phyloP scores from a whole-genome alignment of 78 protist genomes.

The Dictyostelium purpureum region DNA sequence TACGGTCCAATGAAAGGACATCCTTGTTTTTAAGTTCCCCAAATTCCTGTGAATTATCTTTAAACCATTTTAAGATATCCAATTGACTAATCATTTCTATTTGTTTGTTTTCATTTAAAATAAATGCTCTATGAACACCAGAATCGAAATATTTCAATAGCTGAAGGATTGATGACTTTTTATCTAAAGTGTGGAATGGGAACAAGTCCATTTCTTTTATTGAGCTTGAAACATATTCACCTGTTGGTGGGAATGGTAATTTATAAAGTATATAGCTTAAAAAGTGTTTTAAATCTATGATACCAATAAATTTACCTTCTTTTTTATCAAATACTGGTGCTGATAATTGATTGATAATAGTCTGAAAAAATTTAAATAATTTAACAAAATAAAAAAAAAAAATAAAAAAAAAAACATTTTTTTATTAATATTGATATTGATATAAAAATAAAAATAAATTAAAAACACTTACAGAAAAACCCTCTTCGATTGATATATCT shows the following conservation, averaged over 20 bases:
- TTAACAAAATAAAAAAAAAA: not conserved
- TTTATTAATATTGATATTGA: not conserved
- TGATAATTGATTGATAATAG: constrained; percentile 17
- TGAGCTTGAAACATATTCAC: not conserved
- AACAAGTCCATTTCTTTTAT: not conserved
- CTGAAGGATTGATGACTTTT: constrained; percentile 15
- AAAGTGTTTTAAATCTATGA: constrained; percentile 51
- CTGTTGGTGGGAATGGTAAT: constrained; percentile 63
- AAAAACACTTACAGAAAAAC: not conserved
- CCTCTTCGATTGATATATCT: constrained; percentile 31
- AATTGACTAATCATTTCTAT: constrained; percentile 59
- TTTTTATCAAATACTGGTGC: constrained; percentile 47
- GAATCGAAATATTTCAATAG: constrained; percentile 58
- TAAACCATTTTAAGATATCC: constrained; percentile 26
- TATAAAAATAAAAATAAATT: not conserved
- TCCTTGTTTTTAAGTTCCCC: constrained; percentile 14
- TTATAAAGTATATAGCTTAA: constrained; percentile 49
- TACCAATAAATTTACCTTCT: constrained; percentile 30
- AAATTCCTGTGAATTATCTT: constrained; percentile 15
- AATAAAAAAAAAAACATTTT: not conserved
- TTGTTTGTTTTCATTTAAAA: constrained; percentile 62
- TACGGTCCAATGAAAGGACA: not conserved
- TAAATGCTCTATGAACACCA: constrained; percentile 71
- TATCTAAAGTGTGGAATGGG: constrained; percentile 32
- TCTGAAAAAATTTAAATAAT: not conserved